Conservation (phyloP, 2,329 filamentous ascomycete species). For the Colletotrichum viniferum region DNA sequence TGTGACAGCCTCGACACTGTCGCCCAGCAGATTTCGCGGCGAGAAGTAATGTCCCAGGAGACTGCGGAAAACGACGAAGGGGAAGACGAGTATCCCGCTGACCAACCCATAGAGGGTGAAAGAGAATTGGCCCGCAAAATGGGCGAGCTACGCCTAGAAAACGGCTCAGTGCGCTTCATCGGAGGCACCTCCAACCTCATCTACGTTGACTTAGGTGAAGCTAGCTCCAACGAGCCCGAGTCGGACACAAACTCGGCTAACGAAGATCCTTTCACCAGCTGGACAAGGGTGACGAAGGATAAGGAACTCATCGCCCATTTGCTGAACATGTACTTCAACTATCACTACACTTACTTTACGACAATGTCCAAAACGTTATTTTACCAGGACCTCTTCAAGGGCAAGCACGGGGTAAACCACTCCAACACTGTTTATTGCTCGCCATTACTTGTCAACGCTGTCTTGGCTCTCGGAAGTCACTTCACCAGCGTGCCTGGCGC, state of each 20-base stretch:
- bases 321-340: conserved; percentile 97
- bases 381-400: conserved; percentile 80
- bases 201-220: conserved; percentile 62
- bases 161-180: conserved; percentile 88
- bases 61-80: conserved; percentile 44
- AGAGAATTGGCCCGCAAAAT: conserved; percentile 88
- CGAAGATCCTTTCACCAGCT: conserved; percentile 78
- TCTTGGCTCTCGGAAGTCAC: conserved; percentile 91
- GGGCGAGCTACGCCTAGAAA: conserved; percentile 86
- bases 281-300: conserved; percentile 87
- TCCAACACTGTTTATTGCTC: conserved; percentile 80
- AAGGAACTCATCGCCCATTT: conserved; percentile 81
- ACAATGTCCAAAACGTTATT: conserved; percentile 87
- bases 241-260: conserved; percentile 52
- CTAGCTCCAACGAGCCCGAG: conserved; percentile 43
- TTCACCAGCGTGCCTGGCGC: conserved; percentile 81
- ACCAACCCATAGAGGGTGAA: conserved; percentile 62
- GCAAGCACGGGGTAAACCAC: conserved; percentile 58
- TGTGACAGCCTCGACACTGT: conserved; percentile 72
- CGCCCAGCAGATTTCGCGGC: conserved; percentile 57
- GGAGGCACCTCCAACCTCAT: conserved; percentile 94
- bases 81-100: conserved; percentile 42
- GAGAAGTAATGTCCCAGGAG: conserved; percentile 37
- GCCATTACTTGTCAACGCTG: conserved; percentile 87
- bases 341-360: conserved; percentile 97